Evolutionary conservation across 352 stramenopile species (phyloP), one percentile per base, ranked within the genome.

Genomic region (Pythium scleroteichum): DNA sequence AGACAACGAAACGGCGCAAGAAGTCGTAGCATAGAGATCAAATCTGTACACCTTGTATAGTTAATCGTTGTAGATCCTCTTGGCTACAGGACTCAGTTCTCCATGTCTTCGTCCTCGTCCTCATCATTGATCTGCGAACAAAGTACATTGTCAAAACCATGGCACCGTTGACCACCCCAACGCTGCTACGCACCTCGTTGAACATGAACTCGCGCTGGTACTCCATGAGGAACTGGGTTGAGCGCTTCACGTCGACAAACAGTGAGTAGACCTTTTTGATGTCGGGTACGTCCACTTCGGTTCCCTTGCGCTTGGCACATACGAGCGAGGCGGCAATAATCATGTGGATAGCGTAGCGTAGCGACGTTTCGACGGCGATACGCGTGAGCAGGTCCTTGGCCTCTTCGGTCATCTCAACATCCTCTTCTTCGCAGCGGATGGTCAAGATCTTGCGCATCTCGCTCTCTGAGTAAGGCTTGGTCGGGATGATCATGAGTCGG

Each of bases 261-360:
- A 99, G 79, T 33, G 78, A 90, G 69, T 99, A 99, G 14, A 98
- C 94, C 47, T 85, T 83, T 77, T 98, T 98, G 71, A 97, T 97
- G 72, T 97, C 90, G 20, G 76, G 64, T 45, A 96, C 81, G 42
- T 95, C 88, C 40, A 97, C 88, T 59, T 96, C 83, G 1, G 85
- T 87, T 44, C 88, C 91, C 55, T 99, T 98, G 47, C 90, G 77
- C 74, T 99, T 98, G 19, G 85, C 74, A 50, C 96, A 98, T 45
- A 96, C 84, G 9, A 99, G 78, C 50, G 89, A 98, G n/a, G 96
- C 88, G 12, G 95, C 95, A 66, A 99, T 99, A 73, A 99, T 99
- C 94, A 99, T 99, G 66, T 99, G 97, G 71, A 99, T 99, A 9
- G 97, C 97, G 78, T 99, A 99, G 42, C 97, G 97, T 39, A 99